Conservation (phyloP, 495 filamentous ascomycete species). For the Penicillium simplicissimum region DNA sequence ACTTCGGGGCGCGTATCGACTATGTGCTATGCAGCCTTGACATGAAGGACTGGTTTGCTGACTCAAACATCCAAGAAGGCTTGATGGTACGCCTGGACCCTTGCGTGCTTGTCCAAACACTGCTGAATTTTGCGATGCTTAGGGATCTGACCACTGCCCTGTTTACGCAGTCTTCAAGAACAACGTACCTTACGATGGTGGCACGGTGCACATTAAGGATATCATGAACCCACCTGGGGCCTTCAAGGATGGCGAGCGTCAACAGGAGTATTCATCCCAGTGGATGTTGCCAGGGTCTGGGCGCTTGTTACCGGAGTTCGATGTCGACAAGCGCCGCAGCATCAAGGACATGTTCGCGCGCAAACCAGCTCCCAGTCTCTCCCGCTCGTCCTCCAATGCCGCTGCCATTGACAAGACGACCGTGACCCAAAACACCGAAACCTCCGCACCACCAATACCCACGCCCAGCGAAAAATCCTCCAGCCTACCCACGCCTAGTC, state of each 20-base stretch:
- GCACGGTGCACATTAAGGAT: constrained; percentile 61
- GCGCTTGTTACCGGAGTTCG: constrained; percentile 82
- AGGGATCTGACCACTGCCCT: constrained; percentile 95
- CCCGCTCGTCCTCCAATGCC: neutral
- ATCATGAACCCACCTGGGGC: constrained; percentile 78
- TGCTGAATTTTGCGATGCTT: constrained; percentile 21
- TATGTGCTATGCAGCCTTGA: constrained; percentile 82
- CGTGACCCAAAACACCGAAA: constrained; percentile 1
- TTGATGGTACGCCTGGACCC: constrained; percentile 58
- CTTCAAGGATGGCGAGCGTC: constrained; percentile 69
- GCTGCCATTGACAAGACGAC: constrained; percentile 11
- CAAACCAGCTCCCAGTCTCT: constrained; percentile 43
- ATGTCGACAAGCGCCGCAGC: constrained; percentile 65
- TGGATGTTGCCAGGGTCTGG: constrained; percentile 74
- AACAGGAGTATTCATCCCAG: constrained; percentile 64
- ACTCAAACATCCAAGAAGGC: constrained; percentile 94
- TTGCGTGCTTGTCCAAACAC: neutral
- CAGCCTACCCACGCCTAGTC: neutral
- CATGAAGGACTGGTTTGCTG: constrained; percentile 81
- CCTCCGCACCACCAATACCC: neutral
- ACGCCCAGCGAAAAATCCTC: neutral
- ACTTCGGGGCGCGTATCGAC: constrained; percentile 89
- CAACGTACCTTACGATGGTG: constrained; percentile 51
- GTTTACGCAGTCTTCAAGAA: constrained; percentile 81
- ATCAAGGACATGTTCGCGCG: constrained; percentile 90